These are phyloP conservation scores for Zopfia rhizophila DNA, from an alignment of 2,329 filamentous ascomycete species.

Conservation along the genomic window DNA sequence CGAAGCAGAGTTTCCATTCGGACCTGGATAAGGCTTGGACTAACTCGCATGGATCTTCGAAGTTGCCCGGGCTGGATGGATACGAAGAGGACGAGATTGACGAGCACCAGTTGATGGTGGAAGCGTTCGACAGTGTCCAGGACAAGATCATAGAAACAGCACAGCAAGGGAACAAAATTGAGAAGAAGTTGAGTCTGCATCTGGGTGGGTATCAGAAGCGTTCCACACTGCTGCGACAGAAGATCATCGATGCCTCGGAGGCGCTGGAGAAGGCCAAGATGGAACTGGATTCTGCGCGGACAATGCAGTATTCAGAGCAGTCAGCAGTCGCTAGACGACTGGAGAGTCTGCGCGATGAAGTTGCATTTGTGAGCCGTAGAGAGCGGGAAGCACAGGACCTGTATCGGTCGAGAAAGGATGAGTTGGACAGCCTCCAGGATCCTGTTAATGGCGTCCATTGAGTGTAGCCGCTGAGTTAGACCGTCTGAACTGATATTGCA, in stretches of 20 bases:
- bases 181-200: constrained; percentile 90
- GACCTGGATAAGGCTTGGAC: constrained; percentile 60
- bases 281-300: constrained; percentile 78
- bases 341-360: constrained; percentile 82
- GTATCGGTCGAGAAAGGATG: constrained; percentile 80
- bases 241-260: constrained; percentile 78
- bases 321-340: constrained; percentile 77
- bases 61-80: constrained; percentile 81
- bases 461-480: constrained; percentile 18
- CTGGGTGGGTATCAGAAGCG: constrained; percentile 92
- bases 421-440: constrained; percentile 71
- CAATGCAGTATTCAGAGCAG: constrained; percentile 81
- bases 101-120: constrained; percentile 71
- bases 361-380: constrained; percentile 79
- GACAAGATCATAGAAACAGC: constrained; percentile 78
- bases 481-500: neutral
- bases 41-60: constrained; percentile 56
- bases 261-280: constrained; percentile 78
- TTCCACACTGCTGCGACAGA: constrained; percentile 80
- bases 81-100: constrained; percentile 82
- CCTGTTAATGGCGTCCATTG: constrained; percentile 50
- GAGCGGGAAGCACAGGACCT: constrained; percentile 92
- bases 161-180: constrained; percentile 83
- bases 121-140: constrained; percentile 80
- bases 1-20: constrained; percentile 58